Evolutionary conservation across 2,329 filamentous ascomycete species (phyloP), one percentile per base, ranked within the genome.

Genomic region (Pseudonectria foliicola): DNA sequence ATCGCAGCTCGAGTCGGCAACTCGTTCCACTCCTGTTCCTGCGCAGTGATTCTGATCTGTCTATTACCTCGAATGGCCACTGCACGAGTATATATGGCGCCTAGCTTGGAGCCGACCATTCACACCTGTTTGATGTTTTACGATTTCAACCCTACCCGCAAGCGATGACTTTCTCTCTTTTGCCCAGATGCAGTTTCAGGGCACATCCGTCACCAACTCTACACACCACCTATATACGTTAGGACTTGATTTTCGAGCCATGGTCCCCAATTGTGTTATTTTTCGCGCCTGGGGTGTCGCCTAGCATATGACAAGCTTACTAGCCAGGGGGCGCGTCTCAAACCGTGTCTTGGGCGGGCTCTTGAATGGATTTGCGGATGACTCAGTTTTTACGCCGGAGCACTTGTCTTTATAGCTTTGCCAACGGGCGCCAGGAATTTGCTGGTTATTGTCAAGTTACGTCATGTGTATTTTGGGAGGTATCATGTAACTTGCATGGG

Each of bases 1-100:
- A 6, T 66, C 65, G 33, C 66, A 71, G 43, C 57, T 71, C 10
- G 68, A 71, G 50, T 60, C 68, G 15, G 68, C 64, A 35, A 54
- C 55, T 33, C 59, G 60, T 33, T 47, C 45, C 12, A 29, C 46
- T 4, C 29, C 37, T 37, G 33, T 45, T 16, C 33, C 51, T 14
- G 37, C 42, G 18, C 35, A 4, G 10, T 31, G n/a, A 29, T 29
- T 6, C 11, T n/a, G 14, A 6, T 4, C 11, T 13, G 10, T 13
- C 13, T 29, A 14, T 11, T 11, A 16, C 14, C 14, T 11, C 27
- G n/a, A 13, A 29, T 29, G n/a, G 4, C 14, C 7, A 29, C 15
- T 29, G 15, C 15, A 15, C n/a, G 27, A 11, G 7, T 16, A 13
- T 16, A 13, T 29, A 13, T 4, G 12, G n/a, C 5, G 6, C 12